Evolutionary conservation across 371 early-diverging fungal genomes (phyloP).

Genomic region (Rhizopus stolonifer): DNA sequence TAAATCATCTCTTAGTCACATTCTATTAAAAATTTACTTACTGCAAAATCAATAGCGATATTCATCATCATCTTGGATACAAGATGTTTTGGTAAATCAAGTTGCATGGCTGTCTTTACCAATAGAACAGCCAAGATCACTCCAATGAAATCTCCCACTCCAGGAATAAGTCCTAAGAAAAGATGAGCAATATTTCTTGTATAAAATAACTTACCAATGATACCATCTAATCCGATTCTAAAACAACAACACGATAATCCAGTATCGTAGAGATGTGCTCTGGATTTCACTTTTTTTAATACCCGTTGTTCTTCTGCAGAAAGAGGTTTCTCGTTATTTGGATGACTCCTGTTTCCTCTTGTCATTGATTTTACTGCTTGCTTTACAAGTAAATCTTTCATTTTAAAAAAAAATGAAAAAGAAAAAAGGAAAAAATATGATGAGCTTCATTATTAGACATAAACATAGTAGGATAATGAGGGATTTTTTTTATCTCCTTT

Average conservation of each 20-base stretch:
- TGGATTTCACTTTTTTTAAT: slow-evolving; percentile 34
- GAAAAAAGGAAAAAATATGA: not conserved
- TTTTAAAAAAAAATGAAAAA: not conserved
- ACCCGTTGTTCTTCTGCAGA: slow-evolving; percentile 28
- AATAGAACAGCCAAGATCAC: slow-evolving; percentile 37
- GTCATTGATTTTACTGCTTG: slow-evolving; percentile 19
- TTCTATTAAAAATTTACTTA: slow-evolving; percentile 3
- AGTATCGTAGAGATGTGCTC: slow-evolving; percentile 41
- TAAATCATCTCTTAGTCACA: slow-evolving; percentile 1
- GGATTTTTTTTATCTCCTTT: no score
- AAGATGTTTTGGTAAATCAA: slow-evolving; percentile 38
- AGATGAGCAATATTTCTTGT: not conserved
- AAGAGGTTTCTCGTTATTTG: slow-evolving; percentile 1
- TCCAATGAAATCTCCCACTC: slow-evolving; percentile 48
- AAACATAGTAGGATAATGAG: no score
- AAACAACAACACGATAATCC: slow-evolving; percentile 47
- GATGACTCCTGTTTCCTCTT: not conserved
- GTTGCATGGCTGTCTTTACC: slow-evolving; percentile 32
- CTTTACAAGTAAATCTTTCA: slow-evolving; percentile 19
- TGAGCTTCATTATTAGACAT: no score
- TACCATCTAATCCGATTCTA: slow-evolving; percentile 49
- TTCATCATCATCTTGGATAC: slow-evolving; percentile 46
- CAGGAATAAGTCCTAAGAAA: slow-evolving; percentile 45
- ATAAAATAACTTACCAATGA: slow-evolving; percentile 50
- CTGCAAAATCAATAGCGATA: slow-evolving; percentile 46